Evolutionary conservation across 129 eudicot species (phyloP).

Genomic region (Lonicera japonica): DNA sequence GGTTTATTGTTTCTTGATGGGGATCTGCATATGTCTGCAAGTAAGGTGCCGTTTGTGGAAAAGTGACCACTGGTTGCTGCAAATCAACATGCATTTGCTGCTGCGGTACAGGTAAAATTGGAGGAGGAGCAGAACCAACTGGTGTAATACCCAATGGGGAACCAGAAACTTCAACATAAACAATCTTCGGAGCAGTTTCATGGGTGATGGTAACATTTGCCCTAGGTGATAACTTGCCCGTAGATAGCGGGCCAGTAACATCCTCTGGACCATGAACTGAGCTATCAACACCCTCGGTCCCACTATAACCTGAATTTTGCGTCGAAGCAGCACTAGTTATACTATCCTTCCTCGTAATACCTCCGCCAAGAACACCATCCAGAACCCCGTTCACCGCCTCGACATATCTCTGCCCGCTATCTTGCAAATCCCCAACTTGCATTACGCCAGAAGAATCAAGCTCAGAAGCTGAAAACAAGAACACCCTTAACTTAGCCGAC

Average conservation of each 20-base stretch:
- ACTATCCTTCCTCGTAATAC: slow-evolving; percentile 50
- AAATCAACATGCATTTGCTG: slow-evolving; percentile 34
- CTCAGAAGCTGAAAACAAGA: slow-evolving; percentile 58
- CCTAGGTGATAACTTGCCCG: slow-evolving; percentile 36
- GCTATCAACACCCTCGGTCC: slow-evolving; percentile 48
- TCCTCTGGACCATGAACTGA: slow-evolving; percentile 44
- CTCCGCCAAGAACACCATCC: slow-evolving; percentile 35
- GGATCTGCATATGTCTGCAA: slow-evolving; percentile 53
- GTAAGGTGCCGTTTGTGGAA: slow-evolving; percentile 39
- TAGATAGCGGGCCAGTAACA: slow-evolving; percentile 33
- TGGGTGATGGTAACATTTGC: slow-evolving; percentile 18
- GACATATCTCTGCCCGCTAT: slow-evolving; percentile 66
- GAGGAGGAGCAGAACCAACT: slow-evolving; percentile 24
- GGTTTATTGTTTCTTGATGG: slow-evolving; percentile 49
- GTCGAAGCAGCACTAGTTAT: slow-evolving; percentile 59
- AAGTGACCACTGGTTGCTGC: slow-evolving; percentile 39
- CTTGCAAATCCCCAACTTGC: slow-evolving; percentile 52
- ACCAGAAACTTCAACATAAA: slow-evolving; percentile 21
- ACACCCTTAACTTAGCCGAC: slow-evolving; percentile 71
- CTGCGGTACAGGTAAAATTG: slow-evolving; percentile 24
- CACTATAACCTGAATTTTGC: slow-evolving; percentile 66
- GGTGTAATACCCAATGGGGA: slow-evolving; percentile 28
- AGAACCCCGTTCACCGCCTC: slow-evolving; percentile 74
- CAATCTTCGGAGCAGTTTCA: slow-evolving; percentile 24
- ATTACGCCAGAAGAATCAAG: slow-evolving; percentile 44